These are phyloP conservation scores for Scopulariopsis brevicaulis DNA, from an alignment of 2,329 filamentous ascomycete species.

Conservation along the genomic window DNA sequence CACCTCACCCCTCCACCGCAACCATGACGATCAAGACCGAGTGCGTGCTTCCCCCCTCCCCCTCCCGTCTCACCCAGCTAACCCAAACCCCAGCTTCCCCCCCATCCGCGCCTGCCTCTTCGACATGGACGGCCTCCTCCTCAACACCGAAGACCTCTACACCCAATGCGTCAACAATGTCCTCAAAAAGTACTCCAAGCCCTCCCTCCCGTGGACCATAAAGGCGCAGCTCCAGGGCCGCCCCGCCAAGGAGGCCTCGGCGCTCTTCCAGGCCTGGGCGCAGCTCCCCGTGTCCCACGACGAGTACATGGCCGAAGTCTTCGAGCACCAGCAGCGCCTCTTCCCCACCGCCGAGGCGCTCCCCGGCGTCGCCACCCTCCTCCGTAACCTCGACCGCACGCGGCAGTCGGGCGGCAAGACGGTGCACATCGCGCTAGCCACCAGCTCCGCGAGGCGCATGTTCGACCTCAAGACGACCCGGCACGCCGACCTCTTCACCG, in stretches of 20 bases:
- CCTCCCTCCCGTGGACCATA: conserved; percentile 78
- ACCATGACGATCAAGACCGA: conserved; percentile 1
- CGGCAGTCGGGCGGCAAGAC: conserved; percentile 33
- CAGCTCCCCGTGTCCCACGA: conserved; percentile 65
- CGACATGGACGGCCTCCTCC: conserved; percentile 95
- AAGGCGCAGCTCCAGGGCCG: conserved; percentile 72
- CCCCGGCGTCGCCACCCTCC: conserved; percentile 62
- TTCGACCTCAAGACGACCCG: conserved; percentile 67
- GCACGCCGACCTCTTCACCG: conserved; percentile 44
- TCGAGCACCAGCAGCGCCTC: conserved; percentile 52
- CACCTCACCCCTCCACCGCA: neutral
- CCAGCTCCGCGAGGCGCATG: conserved; percentile 61
- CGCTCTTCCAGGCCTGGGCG: conserved; percentile 65
- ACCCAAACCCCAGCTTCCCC: conserved; percentile 46
- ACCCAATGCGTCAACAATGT: conserved; percentile 74
- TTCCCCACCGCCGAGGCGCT: conserved; percentile 70
- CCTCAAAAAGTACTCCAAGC: conserved; percentile 62
- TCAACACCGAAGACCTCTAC: conserved; percentile 88
- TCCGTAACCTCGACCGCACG: conserved; percentile 45
- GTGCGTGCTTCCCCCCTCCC: neutral
- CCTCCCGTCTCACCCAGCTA: neutral
- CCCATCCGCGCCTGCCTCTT: conserved; percentile 86
- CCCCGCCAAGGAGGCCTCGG: conserved; percentile 39
- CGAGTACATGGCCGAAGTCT: conserved; percentile 51
- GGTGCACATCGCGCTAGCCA: conserved; percentile 78